These are phyloP conservation scores for Coemansia sp. DNA, from an alignment of 192 early-diverging fungal genomes.

Conservation along the genomic window DNA sequence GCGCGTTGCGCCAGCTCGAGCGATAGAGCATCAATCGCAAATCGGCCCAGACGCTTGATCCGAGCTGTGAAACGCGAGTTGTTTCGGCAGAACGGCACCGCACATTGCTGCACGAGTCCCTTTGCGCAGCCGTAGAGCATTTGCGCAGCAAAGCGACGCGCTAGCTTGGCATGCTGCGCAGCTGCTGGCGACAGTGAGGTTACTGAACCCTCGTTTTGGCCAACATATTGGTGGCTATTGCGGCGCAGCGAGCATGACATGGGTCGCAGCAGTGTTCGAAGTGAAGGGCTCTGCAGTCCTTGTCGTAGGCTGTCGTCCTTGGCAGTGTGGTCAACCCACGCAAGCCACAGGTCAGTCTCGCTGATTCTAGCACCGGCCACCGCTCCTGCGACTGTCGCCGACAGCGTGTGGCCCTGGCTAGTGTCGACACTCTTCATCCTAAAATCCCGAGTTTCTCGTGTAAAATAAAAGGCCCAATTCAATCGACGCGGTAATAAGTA, in stretches of 20 bases:
- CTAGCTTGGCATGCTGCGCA: neutral
- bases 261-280: constrained; percentile 17
- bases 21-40: constrained; percentile 7
- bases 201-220: neutral
- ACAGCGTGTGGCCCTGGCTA: neutral
- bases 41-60: constrained; percentile 1
- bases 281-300: constrained; percentile 7
- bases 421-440: neutral
- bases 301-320: constrained; percentile 9
- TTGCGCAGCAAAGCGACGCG: constrained; percentile 10
- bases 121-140: constrained; percentile 15
- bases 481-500: neutral
- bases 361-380: neutral
- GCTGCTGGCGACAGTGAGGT: neutral
- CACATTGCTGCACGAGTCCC: constrained; percentile 2
- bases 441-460: neutral
- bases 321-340: constrained; percentile 10
- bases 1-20: constrained; percentile 25
- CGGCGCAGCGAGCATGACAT: neutral
- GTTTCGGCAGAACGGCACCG: constrained; percentile 15
- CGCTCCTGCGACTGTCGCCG: neutral
- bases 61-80: constrained; percentile 8
- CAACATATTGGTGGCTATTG: neutral
- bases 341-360: constrained; percentile 7
- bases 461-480: too few species aligned